Base-by-base conservation (phyloP, 2,329 filamentous ascomycete species). In the Sordariomycetes sp. region DNA sequence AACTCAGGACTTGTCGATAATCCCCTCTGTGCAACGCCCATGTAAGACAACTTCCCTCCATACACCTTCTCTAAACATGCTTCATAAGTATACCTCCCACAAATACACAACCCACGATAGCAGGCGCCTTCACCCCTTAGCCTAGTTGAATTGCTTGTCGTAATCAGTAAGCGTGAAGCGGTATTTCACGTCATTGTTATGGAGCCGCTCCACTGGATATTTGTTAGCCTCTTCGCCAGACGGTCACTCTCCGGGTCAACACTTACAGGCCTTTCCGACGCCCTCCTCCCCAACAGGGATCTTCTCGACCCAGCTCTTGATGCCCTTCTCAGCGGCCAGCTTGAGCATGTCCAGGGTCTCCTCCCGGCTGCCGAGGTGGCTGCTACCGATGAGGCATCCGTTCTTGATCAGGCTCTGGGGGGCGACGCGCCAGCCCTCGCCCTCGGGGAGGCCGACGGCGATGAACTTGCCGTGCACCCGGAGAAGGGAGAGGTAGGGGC, bases 391-490 rank as follows among this genome's bases (percentile, higher is more conserved):
- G 60, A 72, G 73, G 3, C 72, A 66, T 3, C 77, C 76, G 64
- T 83, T 85, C 46, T 69, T 71, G 57, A 86, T 82, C 62, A 86
- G 67, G 22, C 75, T 71, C 62, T 78, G 81, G 3, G 79, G 79
- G 60, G 71, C 73, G 60, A 85, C 75, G n/a, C 57, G 55, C n/a
- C 58, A 60, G 3, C 59, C 60, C n/a, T 59, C 58, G 14, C 76
- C 74, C 64, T 87, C 84, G 0, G 84, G 83, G 1, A 80, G 78
- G 18, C 85, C 84, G 54, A 88, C 76, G 67, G 86, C 81, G 58
- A 87, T 78, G 66, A 86, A 83, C 18, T 74, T 74, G 11, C 85
- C 83, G 59, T 81, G 76, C 10, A 75, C 70, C 59, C 78, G 74
- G 32, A 88, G 72, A 8, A 88, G 70, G 16, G 73, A 68, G 58